Evolutionary conservation across 768 basidiomycete genomes (phyloP).

Genomic region (Boletus sensibilis): DNA sequence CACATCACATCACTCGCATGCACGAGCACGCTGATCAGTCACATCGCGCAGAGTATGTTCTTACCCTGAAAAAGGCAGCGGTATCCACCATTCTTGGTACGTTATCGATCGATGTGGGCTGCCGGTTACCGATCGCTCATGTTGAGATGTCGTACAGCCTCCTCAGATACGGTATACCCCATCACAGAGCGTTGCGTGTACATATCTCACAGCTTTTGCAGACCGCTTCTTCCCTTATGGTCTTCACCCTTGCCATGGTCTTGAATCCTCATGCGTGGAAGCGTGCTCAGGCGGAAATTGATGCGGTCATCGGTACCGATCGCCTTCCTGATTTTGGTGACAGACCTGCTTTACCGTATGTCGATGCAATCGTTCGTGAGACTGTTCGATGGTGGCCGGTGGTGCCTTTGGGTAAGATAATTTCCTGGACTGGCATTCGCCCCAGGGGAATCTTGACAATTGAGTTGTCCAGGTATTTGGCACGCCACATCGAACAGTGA

Average conservation of each 20-base stretch:
- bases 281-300: conserved; percentile 7
- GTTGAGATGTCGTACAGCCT: not conserved
- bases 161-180: not conserved
- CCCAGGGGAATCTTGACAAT: not conserved
- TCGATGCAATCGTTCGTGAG: conserved; percentile 5
- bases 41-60: not conserved
- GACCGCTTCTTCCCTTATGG: not conserved
- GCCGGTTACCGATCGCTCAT: not conserved
- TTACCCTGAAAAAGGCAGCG: not conserved
- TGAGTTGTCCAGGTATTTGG: conserved; percentile 14
- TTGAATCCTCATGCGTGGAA: conserved; percentile 1
- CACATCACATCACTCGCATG: too few relatives aligned
- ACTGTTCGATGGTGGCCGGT: too few relatives aligned
- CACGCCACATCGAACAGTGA: conserved; percentile 23
- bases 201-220: not conserved
- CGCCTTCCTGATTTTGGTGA: conserved; percentile 4
- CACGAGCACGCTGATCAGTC: too few relatives aligned
- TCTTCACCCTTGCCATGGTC: conserved; percentile 10
- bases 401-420: not conserved
- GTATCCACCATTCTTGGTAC: not conserved
- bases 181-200: not conserved
- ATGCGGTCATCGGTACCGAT: not conserved
- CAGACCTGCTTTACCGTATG: conserved; percentile 2
- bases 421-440: not conserved
- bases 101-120: not conserved